Evolutionary conservation across 768 basidiomycete genomes (phyloP).

Genomic region (Symmetrospora coprosmae): DNA sequence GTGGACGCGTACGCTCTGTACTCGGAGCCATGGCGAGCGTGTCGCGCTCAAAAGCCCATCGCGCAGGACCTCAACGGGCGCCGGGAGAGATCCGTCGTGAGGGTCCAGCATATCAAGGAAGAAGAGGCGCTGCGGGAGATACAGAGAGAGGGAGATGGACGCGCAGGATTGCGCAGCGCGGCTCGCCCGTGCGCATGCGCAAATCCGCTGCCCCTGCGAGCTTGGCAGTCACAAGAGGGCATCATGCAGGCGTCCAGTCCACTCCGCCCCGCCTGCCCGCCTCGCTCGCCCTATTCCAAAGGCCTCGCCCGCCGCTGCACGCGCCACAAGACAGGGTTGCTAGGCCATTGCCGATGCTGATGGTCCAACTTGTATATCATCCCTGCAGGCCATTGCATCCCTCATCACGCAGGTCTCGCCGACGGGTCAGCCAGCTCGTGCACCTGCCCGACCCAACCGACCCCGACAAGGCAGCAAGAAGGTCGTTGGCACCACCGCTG

Average conservation of each 20-base stretch:
- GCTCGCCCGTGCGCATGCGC: neutral
- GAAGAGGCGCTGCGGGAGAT: too few relatives aligned
- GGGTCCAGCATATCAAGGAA: too few relatives aligned
- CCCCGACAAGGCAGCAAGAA: slow-evolving; percentile 14
- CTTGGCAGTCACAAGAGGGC: neutral
- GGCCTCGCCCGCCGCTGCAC: too few relatives aligned
- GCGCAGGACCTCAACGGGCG: too few relatives aligned
- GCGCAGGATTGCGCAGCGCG: neutral
- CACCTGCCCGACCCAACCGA: slow-evolving; percentile 8
- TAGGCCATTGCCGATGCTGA: neutral
- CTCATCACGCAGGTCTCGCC: slow-evolving; percentile 27
- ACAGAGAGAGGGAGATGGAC: too few relatives aligned
- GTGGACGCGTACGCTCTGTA: too few relatives aligned
- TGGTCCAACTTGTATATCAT: neutral
- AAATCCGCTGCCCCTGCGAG: neutral
- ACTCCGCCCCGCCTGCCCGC: too few relatives aligned
- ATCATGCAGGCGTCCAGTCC: too few relatives aligned
- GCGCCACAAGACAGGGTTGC: neutral
- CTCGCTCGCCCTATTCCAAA: too few relatives aligned
- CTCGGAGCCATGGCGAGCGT: too few relatives aligned
- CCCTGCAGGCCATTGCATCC: slow-evolving; percentile 19
- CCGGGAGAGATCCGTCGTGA: too few relatives aligned
- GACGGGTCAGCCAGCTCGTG: slow-evolving; percentile 22
- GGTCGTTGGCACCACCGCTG: neutral
- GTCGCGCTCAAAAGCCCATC: too few relatives aligned